Conservation (phyloP, 2,329 filamentous ascomycete genomes). For the Hypoxylon sp. region DNA sequence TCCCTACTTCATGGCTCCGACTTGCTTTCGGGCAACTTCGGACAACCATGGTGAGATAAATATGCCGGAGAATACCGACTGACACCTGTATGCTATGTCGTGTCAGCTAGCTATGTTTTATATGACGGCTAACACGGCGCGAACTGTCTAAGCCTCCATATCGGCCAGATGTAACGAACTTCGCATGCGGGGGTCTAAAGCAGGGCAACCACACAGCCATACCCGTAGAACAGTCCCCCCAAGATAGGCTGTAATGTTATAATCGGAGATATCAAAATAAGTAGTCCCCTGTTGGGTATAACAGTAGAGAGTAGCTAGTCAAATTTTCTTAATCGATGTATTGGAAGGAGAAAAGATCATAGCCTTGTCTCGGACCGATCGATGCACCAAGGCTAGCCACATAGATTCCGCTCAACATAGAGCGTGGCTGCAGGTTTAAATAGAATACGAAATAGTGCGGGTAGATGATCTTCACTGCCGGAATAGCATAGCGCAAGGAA, state of each 20-base stretch:
- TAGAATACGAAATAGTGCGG: constrained; percentile 3
- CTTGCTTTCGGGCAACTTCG: background rate
- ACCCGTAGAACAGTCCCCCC: background rate
- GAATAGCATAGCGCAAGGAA: constrained; percentile 1
- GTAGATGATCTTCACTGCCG: background rate
- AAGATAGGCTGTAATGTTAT: background rate
- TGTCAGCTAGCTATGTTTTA: background rate
- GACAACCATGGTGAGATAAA: background rate
- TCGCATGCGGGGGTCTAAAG: background rate
- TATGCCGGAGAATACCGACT: background rate
- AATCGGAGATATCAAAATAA: background rate
- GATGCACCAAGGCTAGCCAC: constrained; percentile 14
- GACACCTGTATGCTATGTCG: background rate
- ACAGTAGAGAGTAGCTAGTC: background rate
- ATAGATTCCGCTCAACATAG: constrained; percentile 20
- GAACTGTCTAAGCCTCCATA: background rate
- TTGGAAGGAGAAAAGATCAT: background rate
- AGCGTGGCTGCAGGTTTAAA: constrained; percentile 12
- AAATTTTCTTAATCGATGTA: background rate
- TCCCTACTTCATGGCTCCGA: background rate
- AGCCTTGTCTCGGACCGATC: background rate
- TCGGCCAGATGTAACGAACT: background rate
- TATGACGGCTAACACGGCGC: background rate
- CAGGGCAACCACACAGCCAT: background rate
- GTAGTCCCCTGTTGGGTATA: too few species aligned